A percentile compares a stretch with the other conserved stretches of the same genome.
Evolutionary conservation across 768 basidiomycete genomes (phyloP).

Genomic region (Leucosporidium scottii): DNA sequence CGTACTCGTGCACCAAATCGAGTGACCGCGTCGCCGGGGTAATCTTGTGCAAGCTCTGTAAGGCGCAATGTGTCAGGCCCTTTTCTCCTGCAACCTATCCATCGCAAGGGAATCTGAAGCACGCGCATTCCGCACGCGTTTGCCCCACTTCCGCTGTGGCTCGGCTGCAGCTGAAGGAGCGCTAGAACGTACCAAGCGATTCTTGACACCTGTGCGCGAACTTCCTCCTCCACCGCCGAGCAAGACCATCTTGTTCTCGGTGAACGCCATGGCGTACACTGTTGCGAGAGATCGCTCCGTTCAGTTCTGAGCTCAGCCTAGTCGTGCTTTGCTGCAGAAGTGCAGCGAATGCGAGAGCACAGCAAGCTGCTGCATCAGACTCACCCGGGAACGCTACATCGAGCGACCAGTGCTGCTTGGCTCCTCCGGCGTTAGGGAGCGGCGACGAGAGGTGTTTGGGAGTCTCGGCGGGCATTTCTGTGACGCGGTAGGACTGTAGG

Average conservation of each 20-base stretch:
- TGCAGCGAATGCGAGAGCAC: too few relatives aligned
- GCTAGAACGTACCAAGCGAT: slow-evolving; percentile 65
- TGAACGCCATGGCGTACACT: slow-evolving; percentile 77
- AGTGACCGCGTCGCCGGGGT: slow-evolving; percentile 50
- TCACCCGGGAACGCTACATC: slow-evolving; percentile 55
- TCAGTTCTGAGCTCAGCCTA: background rate
- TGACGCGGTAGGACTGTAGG: background rate
- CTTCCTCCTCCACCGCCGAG: slow-evolving; percentile 83
- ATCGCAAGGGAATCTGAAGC: background rate
- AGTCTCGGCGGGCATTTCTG: slow-evolving; percentile 8
- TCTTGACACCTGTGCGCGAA: slow-evolving; percentile 80
- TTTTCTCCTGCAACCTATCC: too few relatives aligned
- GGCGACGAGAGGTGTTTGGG: slow-evolving; percentile 4
- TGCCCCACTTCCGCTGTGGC: background rate
- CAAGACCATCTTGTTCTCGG: slow-evolving; percentile 62
- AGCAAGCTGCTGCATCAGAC: too few relatives aligned
- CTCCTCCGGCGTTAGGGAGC: background rate
- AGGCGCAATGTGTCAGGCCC: background rate
- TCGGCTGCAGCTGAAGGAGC: too few relatives aligned
- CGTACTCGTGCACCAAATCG: slow-evolving; percentile 58
- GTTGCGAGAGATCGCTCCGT: background rate
- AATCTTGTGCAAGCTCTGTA: slow-evolving; percentile 63
- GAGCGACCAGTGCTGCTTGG: slow-evolving; percentile 14
- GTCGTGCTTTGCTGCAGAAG: too few relatives aligned
- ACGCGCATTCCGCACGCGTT: background rate